These are phyloP conservation scores for Diplotaxis tenuifolia DNA, from an alignment of 345 rosid species.

Conservation along the genomic window DNA sequence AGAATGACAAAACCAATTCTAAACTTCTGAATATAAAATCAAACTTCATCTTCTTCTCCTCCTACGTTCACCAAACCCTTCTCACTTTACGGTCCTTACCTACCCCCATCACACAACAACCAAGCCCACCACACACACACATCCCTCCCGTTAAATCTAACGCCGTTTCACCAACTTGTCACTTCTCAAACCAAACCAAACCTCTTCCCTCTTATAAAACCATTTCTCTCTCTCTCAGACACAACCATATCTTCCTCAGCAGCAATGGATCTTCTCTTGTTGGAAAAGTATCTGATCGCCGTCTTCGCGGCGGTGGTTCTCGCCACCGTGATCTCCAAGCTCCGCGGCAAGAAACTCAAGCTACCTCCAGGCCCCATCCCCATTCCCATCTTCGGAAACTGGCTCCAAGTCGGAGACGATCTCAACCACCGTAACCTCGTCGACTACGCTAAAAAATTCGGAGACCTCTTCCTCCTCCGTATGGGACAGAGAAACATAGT, in stretches of 20 bases:
- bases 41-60: not conserved
- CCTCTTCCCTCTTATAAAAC: conserved; percentile 25
- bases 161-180: too few relatives aligned
- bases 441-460: conserved; percentile 69
- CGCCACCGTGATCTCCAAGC: too few relatives aligned
- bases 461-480: conserved; percentile 66
- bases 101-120: conserved; percentile 29
- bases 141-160: conserved; percentile 17
- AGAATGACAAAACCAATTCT: too few relatives aligned
- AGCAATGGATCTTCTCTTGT: conserved; percentile 79
- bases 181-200: conserved; percentile 6
- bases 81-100: conserved; percentile 24
- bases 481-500: conserved; percentile 94
- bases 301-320: conserved; percentile 62
- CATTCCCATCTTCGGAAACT: conserved; percentile 88
- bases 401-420: too few relatives aligned
- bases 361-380: conserved; percentile 85
- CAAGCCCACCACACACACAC: conserved; percentile 11
- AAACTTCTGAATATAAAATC: too few relatives aligned
- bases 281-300: conserved; percentile 77
- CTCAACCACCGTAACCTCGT: too few relatives aligned
- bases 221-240: not conserved
- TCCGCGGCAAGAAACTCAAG: too few relatives aligned
- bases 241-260: conserved; percentile 16
- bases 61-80: conserved; percentile 37